Evolutionary conservation across 176 grass and related monocot genomes (phyloP).

Genomic region (Musa beccarii): DNA sequence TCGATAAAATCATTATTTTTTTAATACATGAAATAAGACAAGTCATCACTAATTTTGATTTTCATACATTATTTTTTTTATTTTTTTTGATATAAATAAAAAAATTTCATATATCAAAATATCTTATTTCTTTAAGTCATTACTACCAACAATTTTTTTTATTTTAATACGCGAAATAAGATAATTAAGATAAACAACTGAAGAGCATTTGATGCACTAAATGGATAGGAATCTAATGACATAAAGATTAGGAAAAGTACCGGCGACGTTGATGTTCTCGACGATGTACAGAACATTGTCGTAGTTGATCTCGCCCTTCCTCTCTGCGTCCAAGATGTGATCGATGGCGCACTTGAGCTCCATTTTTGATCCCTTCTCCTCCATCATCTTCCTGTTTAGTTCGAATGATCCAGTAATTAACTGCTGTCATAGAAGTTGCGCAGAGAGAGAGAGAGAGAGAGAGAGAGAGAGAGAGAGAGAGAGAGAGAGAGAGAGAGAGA

Average conservation of each 20-base stretch:
- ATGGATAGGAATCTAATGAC: not conserved
- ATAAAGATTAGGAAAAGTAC: not conserved
- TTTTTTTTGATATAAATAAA: too few species aligned
- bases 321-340: conserved; percentile 11
- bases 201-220: not conserved
- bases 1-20: too few species aligned
- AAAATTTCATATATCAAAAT: too few species aligned
- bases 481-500: too few species aligned
- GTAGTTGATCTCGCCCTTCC: conserved; percentile 17
- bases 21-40: too few species aligned
- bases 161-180: too few species aligned
- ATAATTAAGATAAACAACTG: not conserved
- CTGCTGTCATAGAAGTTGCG: not conserved
- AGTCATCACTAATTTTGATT: too few species aligned
- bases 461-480: too few species aligned
- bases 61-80: too few species aligned
- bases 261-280: conserved; percentile 18
- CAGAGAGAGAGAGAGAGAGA: not conserved
- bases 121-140: too few species aligned
- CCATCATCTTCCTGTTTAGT: conserved; percentile 12
- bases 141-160: too few species aligned
- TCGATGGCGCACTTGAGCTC: conserved; percentile 13
- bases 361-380: conserved; percentile 14
- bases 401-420: not conserved
- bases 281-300: conserved; percentile 15